These are phyloP conservation scores for Wallacemonas sp. DNA, from an alignment of 208 protist species.

Conservation along the genomic window DNA sequence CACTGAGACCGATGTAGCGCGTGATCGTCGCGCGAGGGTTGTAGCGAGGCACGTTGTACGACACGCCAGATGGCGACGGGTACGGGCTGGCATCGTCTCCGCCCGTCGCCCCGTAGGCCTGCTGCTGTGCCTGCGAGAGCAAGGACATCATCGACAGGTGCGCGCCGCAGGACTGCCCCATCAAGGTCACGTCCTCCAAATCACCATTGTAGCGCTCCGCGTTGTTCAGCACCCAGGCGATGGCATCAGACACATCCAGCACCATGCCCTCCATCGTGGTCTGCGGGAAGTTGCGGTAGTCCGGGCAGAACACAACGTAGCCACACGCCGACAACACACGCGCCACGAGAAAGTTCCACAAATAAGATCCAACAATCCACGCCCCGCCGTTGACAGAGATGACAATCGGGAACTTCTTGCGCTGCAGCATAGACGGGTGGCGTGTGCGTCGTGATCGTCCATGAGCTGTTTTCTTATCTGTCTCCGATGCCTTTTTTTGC, in stretches of 20 bases:
- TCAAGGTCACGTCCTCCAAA: conserved; percentile 62
- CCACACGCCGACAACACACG: conserved; percentile 64
- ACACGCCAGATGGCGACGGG: conserved; percentile 39
- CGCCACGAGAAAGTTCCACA: conserved; percentile 72
- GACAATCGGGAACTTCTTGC: conserved; percentile 72
- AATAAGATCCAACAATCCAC: conserved; percentile 77
- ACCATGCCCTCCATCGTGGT: conserved; percentile 90
- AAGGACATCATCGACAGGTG: conserved; percentile 89
- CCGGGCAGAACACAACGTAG: conserved; percentile 82
- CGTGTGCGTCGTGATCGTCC: not conserved
- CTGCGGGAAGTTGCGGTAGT: conserved; percentile 93
- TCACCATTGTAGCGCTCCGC: conserved; percentile 39
- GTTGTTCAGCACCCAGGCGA: conserved; percentile 81
- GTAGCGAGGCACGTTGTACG: conserved; percentile 86
- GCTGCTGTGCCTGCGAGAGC: conserved; percentile 80
- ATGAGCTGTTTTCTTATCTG: not conserved
- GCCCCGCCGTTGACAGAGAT: conserved; percentile 78
- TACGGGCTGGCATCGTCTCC: conserved; percentile 6
- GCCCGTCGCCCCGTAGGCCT: conserved; percentile 41
- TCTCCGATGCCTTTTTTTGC: not conserved
- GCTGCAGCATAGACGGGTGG: conserved; percentile 17
- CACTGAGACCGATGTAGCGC: conserved; percentile 81
- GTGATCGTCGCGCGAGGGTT: conserved; percentile 82
- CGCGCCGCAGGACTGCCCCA: conserved; percentile 83
- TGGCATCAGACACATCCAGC: conserved; percentile 83